Conservation (phyloP, 106 monocot genomes). For the Platanthera zijinensis region DNA sequence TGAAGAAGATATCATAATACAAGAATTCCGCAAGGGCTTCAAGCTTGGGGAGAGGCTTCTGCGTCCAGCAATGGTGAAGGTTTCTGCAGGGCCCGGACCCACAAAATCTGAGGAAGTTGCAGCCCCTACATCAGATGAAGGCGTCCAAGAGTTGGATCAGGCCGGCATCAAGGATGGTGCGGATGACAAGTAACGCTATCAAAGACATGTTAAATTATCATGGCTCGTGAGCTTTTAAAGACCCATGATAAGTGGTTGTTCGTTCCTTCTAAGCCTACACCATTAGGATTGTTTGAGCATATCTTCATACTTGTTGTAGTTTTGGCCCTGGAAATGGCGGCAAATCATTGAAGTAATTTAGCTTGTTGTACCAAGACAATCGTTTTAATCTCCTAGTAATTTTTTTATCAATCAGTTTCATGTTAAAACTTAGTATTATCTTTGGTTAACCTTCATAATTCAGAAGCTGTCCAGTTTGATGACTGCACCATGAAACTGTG, state of each 20-base stretch:
- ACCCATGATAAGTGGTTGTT: background rate
- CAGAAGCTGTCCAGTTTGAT: too few species aligned
- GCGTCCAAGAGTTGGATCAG: conserved; percentile 14
- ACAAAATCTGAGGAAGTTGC: conserved; percentile 32
- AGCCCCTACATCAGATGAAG: conserved; percentile 9
- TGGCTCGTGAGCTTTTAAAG: background rate
- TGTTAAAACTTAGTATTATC: too few species aligned
- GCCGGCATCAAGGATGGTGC: conserved; percentile 12
- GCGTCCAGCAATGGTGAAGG: conserved; percentile 89
- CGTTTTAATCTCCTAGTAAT: too few species aligned
- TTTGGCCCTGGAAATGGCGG: background rate
- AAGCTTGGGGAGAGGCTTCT: conserved; percentile 77
- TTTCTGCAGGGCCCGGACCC: conserved; percentile 84
- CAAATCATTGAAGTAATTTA: too few species aligned
- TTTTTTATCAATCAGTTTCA: too few species aligned
- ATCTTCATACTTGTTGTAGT: background rate
- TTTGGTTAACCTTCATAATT: too few species aligned
- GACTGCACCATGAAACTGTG: too few species aligned
- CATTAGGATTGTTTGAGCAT: background rate
- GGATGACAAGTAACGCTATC: background rate
- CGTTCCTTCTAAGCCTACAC: background rate
- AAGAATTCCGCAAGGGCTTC: conserved; percentile 88
- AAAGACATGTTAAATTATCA: background rate
- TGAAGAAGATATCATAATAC: conserved; percentile 68
- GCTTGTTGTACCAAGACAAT: too few species aligned